Evolutionary conservation across 371 early-diverging fungal species (phyloP).

Genomic region (Apophysomyces variabilis): DNA sequence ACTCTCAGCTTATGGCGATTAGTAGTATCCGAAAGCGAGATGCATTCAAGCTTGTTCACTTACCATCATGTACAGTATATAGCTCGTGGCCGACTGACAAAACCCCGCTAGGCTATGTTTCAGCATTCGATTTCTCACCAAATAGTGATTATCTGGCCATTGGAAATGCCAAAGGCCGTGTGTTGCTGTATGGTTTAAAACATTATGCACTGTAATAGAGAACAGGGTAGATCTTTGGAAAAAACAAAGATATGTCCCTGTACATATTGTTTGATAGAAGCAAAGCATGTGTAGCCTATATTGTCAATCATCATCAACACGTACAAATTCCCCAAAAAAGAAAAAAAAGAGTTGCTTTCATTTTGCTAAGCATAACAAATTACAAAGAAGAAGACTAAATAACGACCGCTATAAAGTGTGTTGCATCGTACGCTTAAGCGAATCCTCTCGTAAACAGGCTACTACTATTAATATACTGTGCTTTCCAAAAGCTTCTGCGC

Average conservation of each 20-base stretch:
- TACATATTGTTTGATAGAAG: too few relatives aligned
- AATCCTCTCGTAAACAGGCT: too few relatives aligned
- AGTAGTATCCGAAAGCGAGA: slow-evolving; percentile 73
- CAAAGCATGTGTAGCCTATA: too few relatives aligned
- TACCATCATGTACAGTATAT: slow-evolving; percentile 80
- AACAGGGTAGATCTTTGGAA: not conserved
- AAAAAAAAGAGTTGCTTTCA: too few relatives aligned
- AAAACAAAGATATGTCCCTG: slow-evolving; percentile 12
- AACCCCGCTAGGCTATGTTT: slow-evolving; percentile 83
- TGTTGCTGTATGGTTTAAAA: slow-evolving; percentile 79
- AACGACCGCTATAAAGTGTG: too few relatives aligned
- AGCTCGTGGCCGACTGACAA: slow-evolving; percentile 89
- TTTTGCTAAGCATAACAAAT: too few relatives aligned
- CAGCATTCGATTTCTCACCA: slow-evolving; percentile 81
- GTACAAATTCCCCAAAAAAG: too few relatives aligned
- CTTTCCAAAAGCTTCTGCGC: too few relatives aligned
- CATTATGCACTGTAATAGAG: slow-evolving; percentile 55
- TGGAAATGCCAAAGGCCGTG: slow-evolving; percentile 88
- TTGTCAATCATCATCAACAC: too few relatives aligned
- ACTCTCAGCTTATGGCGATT: slow-evolving; percentile 82
- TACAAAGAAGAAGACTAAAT: too few relatives aligned
- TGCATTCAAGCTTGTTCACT: slow-evolving; percentile 78
- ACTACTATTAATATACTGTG: too few relatives aligned
- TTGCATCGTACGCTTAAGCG: too few relatives aligned
- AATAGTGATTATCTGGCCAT: slow-evolving; percentile 87